Percentiles rank a stretch among this genome's conserved stretches.
These are phyloP conservation scores for Lentinula detonsa DNA, from an alignment of 768 basidiomycete species.

Conservation along the genomic window DNA sequence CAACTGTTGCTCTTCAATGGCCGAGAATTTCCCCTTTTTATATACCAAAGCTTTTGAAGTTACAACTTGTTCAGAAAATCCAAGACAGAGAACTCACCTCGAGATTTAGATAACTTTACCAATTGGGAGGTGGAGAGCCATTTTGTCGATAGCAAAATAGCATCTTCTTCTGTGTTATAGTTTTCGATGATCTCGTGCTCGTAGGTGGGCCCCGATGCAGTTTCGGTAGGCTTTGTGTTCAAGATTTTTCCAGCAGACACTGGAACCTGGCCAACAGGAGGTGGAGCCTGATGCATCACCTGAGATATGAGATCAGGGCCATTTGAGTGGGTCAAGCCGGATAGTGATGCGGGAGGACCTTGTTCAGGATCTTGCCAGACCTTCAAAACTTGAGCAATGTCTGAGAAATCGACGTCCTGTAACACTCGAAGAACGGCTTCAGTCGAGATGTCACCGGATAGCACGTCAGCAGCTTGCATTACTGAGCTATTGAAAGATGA, in stretches of 20 bases:
- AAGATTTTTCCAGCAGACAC: slow-evolving; percentile 37
- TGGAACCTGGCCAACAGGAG: slow-evolving; percentile 34
- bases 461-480: not conserved
- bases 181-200: slow-evolving; percentile 31
- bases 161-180: slow-evolving; percentile 48
- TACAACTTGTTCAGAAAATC: not conserved
- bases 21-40: slow-evolving; percentile 85
- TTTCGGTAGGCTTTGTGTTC: slow-evolving; percentile 24
- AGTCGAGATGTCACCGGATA: slow-evolving; percentile 41
- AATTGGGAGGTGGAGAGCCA: slow-evolving; percentile 72
- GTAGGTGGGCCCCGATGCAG: slow-evolving; percentile 12
- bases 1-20: slow-evolving; percentile 66
- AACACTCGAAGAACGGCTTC: slow-evolving; percentile 71
- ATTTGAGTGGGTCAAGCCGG: slow-evolving; percentile 10
- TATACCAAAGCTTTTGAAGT: slow-evolving; percentile 62
- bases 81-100: slow-evolving; percentile 38
- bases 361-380: slow-evolving; percentile 52
- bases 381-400: slow-evolving; percentile 62
- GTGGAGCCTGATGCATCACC: slow-evolving; percentile 18
- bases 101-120: slow-evolving; percentile 57
- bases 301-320: slow-evolving; percentile 17
- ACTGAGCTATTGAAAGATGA: not conserved
- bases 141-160: slow-evolving; percentile 66
- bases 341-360: slow-evolving; percentile 13
- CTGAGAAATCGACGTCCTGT: slow-evolving; percentile 68